A percentile compares a stretch with the other conserved stretches of the same genome.
phyloP scores from a whole-genome alignment of 352 stramenopile species.

The Phytophthora podocarpi region DNA sequence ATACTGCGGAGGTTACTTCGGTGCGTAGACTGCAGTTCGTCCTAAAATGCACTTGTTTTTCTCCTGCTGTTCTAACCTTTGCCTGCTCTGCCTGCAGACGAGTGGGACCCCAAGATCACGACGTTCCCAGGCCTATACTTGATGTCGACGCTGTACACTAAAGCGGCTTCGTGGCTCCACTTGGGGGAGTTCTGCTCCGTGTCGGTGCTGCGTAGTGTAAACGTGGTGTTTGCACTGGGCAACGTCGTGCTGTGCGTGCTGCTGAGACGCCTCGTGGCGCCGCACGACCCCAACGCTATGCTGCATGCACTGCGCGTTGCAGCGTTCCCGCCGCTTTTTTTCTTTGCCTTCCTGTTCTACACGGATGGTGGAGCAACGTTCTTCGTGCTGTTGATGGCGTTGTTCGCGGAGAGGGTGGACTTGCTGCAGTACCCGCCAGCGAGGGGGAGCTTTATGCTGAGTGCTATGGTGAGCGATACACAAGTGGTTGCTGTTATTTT shows the following conservation, averaged over 20 bases:
- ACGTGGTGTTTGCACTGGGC: conserved; percentile 79
- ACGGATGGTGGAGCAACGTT: conserved; percentile 88
- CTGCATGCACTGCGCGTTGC: conserved; percentile 73
- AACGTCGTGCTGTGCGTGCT: conserved; percentile 57
- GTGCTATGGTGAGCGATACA: conserved; percentile 51
- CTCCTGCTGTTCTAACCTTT: background rate
- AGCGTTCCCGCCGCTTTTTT: conserved; percentile 86
- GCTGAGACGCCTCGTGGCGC: conserved; percentile 49
- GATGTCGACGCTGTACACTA: conserved; percentile 49
- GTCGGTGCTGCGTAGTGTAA: conserved; percentile 69
- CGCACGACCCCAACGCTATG: conserved; percentile 47
- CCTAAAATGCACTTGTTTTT: background rate
- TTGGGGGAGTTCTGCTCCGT: conserved; percentile 57
- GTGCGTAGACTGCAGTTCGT: conserved; percentile 28
- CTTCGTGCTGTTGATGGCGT: conserved; percentile 89
- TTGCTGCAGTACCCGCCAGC: conserved; percentile 39
- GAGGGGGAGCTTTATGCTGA: conserved; percentile 54
- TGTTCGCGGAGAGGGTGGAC: conserved; percentile 61
- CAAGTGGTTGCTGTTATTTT: background rate
- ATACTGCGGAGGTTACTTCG: conserved; percentile 75
- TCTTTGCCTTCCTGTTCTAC: conserved; percentile 92
- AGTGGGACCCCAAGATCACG: conserved; percentile 93
- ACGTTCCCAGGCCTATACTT: conserved; percentile 92
- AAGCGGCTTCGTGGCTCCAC: conserved; percentile 15
- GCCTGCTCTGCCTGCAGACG: conserved; percentile 37